phyloP scores from a whole-genome alignment of 768 basidiomycete species.

The Clavaria fumosa region DNA sequence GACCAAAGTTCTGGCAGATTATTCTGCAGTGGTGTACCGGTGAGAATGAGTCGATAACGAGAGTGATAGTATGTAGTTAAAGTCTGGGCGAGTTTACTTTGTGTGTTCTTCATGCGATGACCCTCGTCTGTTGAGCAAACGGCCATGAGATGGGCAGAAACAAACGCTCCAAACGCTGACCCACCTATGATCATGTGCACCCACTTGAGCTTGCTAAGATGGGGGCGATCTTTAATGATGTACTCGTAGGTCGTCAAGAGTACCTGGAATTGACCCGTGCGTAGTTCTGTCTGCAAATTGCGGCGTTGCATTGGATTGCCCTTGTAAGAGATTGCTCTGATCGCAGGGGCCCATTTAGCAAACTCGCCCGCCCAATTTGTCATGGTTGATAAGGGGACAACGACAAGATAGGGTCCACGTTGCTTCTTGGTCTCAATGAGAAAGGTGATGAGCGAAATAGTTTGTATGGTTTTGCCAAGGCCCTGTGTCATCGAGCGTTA shows the following conservation, averaged over 20 bases:
- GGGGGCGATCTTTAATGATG: slow-evolving; percentile 91
- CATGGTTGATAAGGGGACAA: slow-evolving; percentile 91
- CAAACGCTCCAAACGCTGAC: no score
- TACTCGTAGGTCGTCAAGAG: slow-evolving; percentile 93
- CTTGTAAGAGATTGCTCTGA: slow-evolving; percentile 75
- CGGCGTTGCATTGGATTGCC: slow-evolving; percentile 79
- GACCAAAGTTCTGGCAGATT: slow-evolving; percentile 95
- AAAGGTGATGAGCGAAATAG: slow-evolving; percentile 89
- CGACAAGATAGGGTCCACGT: slow-evolving; percentile 89
- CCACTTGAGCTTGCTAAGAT: slow-evolving; percentile 86
- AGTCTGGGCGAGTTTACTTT: slow-evolving; percentile 76
- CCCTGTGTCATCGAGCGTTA: slow-evolving; percentile 32
- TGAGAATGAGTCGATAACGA: slow-evolving; percentile 84
- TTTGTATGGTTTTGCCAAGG: slow-evolving; percentile 91
- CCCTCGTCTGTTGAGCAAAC: slow-evolving; percentile 67
- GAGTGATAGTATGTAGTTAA: slow-evolving; percentile 88
- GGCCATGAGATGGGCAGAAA: no score
- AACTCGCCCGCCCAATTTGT: slow-evolving; percentile 97
- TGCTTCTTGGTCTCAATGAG: slow-evolving; percentile 84
- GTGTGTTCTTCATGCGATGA: slow-evolving; percentile 96
- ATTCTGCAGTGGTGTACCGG: slow-evolving; percentile 93
- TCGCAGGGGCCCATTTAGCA: slow-evolving; percentile 86
- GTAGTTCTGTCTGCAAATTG: slow-evolving; percentile 59
- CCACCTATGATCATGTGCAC: slow-evolving; percentile 92
- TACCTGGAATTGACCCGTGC: slow-evolving; percentile 77